Evolutionary conservation across 148 eudicot species (phyloP).

Genomic region (Amaranthus cruentus): DNA sequence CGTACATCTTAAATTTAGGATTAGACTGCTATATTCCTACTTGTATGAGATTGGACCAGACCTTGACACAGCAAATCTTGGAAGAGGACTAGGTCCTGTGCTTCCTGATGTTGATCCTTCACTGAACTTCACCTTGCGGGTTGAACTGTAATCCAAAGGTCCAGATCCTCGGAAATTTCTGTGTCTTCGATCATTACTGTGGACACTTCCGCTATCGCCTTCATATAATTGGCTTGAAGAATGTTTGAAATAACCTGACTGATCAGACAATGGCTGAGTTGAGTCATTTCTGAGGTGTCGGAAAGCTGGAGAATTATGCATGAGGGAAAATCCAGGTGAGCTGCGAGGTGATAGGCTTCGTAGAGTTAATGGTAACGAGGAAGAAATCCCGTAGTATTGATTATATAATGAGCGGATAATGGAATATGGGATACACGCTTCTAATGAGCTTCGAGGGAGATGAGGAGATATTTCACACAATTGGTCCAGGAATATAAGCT

Average conservation of each 20-base stretch:
- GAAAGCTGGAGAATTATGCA: conserved; percentile 72
- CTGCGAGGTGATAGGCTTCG: conserved; percentile 61
- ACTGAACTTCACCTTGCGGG: conserved; percentile 47
- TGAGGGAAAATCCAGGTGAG: conserved; percentile 72
- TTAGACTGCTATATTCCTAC: conserved; percentile 25
- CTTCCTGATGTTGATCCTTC: conserved; percentile 82
- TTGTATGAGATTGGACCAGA: conserved; percentile 92
- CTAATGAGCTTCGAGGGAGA: conserved; percentile 83
- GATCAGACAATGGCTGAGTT: conserved; percentile 42
- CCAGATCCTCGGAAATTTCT: conserved; percentile 70
- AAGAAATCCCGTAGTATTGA: conserved; percentile 74
- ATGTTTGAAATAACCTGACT: conserved; percentile 51
- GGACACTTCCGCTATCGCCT: conserved; percentile 35
- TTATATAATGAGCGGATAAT: conserved; percentile 80
- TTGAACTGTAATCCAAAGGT: conserved; percentile 67
- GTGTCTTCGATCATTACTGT: conserved; percentile 41
- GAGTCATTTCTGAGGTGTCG: conserved; percentile 50
- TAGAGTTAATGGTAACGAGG: conserved; percentile 51
- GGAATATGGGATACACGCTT: conserved; percentile 68
- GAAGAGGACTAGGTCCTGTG: conserved; percentile 87
- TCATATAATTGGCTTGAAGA: conserved; percentile 51
- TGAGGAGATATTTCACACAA: conserved; percentile 77
- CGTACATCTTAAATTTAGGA: background rate
- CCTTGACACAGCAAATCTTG: conserved; percentile 89
- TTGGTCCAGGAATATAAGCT: conserved; percentile 89